Base-by-base conservation (phyloP, 2,329 filamentous ascomycete genomes). In the Colletotrichum graminicola region DNA sequence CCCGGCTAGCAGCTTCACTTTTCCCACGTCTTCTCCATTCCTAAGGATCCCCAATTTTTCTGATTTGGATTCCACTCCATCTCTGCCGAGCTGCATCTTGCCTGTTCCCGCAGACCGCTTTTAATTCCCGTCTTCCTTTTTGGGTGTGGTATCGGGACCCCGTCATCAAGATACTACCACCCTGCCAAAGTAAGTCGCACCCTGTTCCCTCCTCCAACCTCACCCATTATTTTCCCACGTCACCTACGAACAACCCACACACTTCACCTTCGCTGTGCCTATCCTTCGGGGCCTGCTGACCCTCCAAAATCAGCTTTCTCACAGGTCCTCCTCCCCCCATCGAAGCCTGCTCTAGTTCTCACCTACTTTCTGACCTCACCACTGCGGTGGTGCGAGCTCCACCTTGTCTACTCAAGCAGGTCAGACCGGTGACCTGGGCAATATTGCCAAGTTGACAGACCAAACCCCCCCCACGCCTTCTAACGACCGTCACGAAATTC, bases 401-500 rank as follows among this genome's bases (percentile, higher is more conserved):
- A 84, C 78, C 81, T 88, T 88, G 86, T 87, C 83, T 78, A 79
- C 81, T 75, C 79, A 76, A 76, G 77, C 77, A 77, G 78, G 76
- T 72, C 74, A 75, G 75, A 78, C 75, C 75, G 78, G 78, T 76
- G 79, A 77, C 76, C 77, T 76, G 74, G 76, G 77, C 76, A 75
- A 75, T 75, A 79, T 80, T 80, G 83, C 83, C 81, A 84, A 82
- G 79, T 83, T 85, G 84, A 83, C 84, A 76, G 81, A 79, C 78
- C 80, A 78, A 80, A 81, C 77, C 67, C 76, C 81, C 74, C 76
- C 79, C 61, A 77, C 78, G 57, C 76, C 78, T 75, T 79, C 79
- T 86, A 78, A 87, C 83, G 86, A 88, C 86, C 83, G 83, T 85
- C 81, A 88, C 87, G 86, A 88, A 78, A 81, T 76, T 81, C 79